These are phyloP conservation scores for Erodium moschatum DNA, from an alignment of 441 rosid species.

Conservation along the genomic window DNA sequence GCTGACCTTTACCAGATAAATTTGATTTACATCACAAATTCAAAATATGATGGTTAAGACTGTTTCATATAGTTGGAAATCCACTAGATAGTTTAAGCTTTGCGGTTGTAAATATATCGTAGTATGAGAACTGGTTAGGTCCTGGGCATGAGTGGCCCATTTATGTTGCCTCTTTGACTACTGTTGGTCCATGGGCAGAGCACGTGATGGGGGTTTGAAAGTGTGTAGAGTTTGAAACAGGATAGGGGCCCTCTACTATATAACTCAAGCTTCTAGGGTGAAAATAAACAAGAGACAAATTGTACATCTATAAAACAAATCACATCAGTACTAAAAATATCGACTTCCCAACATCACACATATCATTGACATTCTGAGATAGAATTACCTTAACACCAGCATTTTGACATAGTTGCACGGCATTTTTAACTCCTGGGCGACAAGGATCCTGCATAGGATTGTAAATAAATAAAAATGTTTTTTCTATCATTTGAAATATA, in stretches of 20 bases:
- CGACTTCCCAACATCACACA: neutral
- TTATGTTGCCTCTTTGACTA: neutral
- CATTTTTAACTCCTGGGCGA: conserved; percentile 77
- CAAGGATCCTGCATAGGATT: conserved; percentile 70
- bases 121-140: neutral
- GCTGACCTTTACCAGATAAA: conserved; percentile 3
- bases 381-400: conserved; percentile 81
- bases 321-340: neutral
- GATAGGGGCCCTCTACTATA: neutral
- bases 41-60: neutral
- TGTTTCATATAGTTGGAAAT: neutral
- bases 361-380: neutral
- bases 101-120: neutral
- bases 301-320: neutral
- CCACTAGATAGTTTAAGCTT: neutral
- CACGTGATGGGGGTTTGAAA: neutral
- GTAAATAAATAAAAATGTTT: neutral
- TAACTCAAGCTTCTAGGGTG: neutral
- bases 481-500: neutral
- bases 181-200: conserved; percentile 1
- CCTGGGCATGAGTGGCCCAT: neutral
- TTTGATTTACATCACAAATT: neutral
- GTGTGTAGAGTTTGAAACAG: neutral
- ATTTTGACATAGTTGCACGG: conserved; percentile 60
- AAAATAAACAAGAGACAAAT: neutral